phyloP scores from a whole-genome alignment of 2,329 filamentous ascomycete genomes.

The Cladophialophora yegresii region DNA sequence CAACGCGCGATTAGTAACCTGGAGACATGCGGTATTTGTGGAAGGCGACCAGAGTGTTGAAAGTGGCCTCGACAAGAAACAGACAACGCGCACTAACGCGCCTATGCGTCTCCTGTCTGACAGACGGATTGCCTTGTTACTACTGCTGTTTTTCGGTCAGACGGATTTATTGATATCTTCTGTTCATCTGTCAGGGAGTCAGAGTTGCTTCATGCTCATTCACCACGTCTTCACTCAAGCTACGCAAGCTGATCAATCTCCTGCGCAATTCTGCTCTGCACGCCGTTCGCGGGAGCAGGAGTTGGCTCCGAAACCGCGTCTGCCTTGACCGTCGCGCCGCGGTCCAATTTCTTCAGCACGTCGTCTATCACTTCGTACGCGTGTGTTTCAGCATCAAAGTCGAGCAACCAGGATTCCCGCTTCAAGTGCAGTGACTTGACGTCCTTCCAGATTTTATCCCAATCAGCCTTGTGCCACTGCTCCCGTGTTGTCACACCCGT shows the following conservation, averaged over 20 bases:
- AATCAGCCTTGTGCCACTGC: conserved; percentile 38
- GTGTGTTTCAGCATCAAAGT: conserved; percentile 37
- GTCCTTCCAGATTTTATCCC: conserved; percentile 47
- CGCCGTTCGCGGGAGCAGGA: conserved; percentile 7
- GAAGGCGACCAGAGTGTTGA: not conserved
- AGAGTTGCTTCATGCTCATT: not conserved
- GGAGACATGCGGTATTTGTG: not conserved
- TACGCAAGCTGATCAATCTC: conserved; percentile 29
- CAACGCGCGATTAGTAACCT: not conserved
- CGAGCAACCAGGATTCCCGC: conserved; percentile 35
- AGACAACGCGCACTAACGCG: not conserved
- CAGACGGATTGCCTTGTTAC: not conserved
- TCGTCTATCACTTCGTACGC: conserved; percentile 36
- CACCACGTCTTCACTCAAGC: not conserved
- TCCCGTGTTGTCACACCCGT: conserved; percentile 37
- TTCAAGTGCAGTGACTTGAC: conserved; percentile 35
- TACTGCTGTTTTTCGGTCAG: not conserved
- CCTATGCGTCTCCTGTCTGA: not conserved
- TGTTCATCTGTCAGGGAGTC: too few relatives aligned
- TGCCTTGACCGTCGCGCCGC: conserved; percentile 17
- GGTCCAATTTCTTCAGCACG: conserved; percentile 29
- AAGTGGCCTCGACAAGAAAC: too few relatives aligned
- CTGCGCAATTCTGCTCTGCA: conserved; percentile 13
- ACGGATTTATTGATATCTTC: not conserved
- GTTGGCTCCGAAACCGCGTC: conserved; percentile 17